Evolutionary conservation across 805 yeast species (phyloP).

Genomic region (Kluyveromyces lactis): DNA sequence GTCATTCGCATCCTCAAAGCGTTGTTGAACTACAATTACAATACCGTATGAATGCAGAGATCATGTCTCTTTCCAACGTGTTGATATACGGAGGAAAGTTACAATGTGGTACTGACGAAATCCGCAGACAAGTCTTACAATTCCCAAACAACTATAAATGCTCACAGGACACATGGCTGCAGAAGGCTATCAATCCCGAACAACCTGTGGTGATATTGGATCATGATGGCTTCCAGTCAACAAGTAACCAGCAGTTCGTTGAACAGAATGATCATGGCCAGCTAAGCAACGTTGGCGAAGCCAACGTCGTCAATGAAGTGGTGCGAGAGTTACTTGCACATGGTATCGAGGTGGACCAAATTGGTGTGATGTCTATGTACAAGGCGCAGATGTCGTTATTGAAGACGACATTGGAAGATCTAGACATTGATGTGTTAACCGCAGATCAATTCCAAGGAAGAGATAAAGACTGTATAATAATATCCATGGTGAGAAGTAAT

Average conservation of each 20-base stretch:
- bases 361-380: conserved; percentile 88
- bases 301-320: conserved; percentile 50
- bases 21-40: conserved; percentile 75
- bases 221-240: conserved; percentile 45
- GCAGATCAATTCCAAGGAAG: conserved; percentile 96
- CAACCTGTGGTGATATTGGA: conserved; percentile 69
- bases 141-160: neutral
- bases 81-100: conserved; percentile 70
- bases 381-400: conserved; percentile 66
- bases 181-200: conserved; percentile 41
- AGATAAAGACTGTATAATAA: conserved; percentile 85
- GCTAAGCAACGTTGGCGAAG: conserved; percentile 67
- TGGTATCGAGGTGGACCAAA: conserved; percentile 51
- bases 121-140: conserved; percentile 43
- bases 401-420: conserved; percentile 19
- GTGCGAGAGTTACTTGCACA: conserved; percentile 47
- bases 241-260: neutral
- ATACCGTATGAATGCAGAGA: conserved; percentile 87
- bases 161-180: conserved; percentile 41
- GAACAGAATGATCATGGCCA: conserved; percentile 58
- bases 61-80: conserved; percentile 73
- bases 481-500: conserved; percentile 84
- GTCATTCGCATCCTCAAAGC: conserved; percentile 63
- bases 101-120: conserved; percentile 61
- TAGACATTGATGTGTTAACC: conserved; percentile 68